Evolutionary conservation across 192 early-diverging fungal genomes (phyloP).

Genomic region (Coemansia sp.): DNA sequence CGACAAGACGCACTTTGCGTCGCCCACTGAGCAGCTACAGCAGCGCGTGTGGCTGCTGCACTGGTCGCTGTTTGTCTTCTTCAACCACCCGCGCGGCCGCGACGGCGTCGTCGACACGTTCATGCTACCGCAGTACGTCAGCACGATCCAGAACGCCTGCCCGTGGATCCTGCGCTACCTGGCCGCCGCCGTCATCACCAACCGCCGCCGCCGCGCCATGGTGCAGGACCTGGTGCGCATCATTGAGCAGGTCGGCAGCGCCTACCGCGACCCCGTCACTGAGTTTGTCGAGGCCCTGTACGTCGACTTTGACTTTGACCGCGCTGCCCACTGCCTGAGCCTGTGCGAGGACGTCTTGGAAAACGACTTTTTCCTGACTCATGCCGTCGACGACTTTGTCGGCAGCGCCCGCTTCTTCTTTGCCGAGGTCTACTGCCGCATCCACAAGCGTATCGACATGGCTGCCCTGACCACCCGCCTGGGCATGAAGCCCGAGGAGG

Average conservation of each 20-base stretch:
- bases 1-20: conserved; percentile 70
- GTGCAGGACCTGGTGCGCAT: conserved; percentile 88
- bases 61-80: conserved; percentile 97
- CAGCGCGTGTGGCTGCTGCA: conserved; percentile 92
- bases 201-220: conserved; percentile 76
- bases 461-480: conserved; percentile 75
- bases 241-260: conserved; percentile 78
- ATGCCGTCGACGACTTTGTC: conserved; percentile 86
- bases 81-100: conserved; percentile 94
- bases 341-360: conserved; percentile 82
- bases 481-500: conserved; percentile 80
- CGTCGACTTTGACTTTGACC: conserved; percentile 92
- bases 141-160: conserved; percentile 94
- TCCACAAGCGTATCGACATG: conserved; percentile 95
- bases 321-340: conserved; percentile 77
- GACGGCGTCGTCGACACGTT: conserved; percentile 93
- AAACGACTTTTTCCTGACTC: conserved; percentile 87
- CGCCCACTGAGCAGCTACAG: conserved; percentile 83
- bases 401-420: conserved; percentile 91
- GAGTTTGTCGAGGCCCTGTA: conserved; percentile 92
- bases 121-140: conserved; percentile 86
- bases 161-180: conserved; percentile 97
- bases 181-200: conserved; percentile 84
- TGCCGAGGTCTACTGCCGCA: conserved; percentile 95
- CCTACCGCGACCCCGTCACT: conserved; percentile 86